A percentile compares a stretch with the other conserved stretches of the same genome.
Evolutionary conservation across 768 basidiomycete genomes (phyloP).

Genomic region (Boletales sp.): DNA sequence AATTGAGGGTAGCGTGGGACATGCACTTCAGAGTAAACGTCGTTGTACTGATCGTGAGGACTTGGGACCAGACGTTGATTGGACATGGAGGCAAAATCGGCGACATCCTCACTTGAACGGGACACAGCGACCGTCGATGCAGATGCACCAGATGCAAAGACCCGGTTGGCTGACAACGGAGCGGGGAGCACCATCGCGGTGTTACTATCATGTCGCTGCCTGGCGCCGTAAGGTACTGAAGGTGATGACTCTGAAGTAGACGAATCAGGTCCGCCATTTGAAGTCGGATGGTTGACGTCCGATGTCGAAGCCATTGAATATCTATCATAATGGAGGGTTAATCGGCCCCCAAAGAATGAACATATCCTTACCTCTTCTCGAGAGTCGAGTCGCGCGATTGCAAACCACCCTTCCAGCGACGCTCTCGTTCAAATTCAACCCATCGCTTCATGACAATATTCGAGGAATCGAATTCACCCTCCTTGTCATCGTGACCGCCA

Average conservation of each 20-base stretch:
- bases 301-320: slow-evolving; percentile 78
- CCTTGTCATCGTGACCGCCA: slow-evolving; percentile 83
- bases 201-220: slow-evolving; percentile 66
- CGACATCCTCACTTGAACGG: slow-evolving; percentile 42
- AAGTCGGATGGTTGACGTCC: slow-evolving; percentile 60
- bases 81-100: slow-evolving; percentile 36
- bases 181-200: slow-evolving; percentile 72
- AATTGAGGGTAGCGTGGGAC: slow-evolving; percentile 28
- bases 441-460: slow-evolving; percentile 99
- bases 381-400: slow-evolving; percentile 78
- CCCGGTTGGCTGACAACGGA: slow-evolving; percentile 61
- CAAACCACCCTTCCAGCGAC: slow-evolving; percentile 87
- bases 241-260: slow-evolving; percentile 60
- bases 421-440: slow-evolving; percentile 96
- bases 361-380: slow-evolving; percentile 57
- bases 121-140: slow-evolving; percentile 41
- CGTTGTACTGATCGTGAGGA: slow-evolving; percentile 32
- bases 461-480: slow-evolving; percentile 94
- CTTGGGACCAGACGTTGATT: slow-evolving; percentile 41
- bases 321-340: slow-evolving; percentile 43
- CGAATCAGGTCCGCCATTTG: slow-evolving; percentile 48
- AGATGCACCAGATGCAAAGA: slow-evolving; percentile 40
- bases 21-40: slow-evolving; percentile 21
- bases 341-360: slow-evolving; percentile 14
- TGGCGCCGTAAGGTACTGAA: slow-evolving; percentile 34